phyloP scores from a whole-genome alignment of 371 early-diverging fungal species.

The Actinomortierella wolfii region DNA sequence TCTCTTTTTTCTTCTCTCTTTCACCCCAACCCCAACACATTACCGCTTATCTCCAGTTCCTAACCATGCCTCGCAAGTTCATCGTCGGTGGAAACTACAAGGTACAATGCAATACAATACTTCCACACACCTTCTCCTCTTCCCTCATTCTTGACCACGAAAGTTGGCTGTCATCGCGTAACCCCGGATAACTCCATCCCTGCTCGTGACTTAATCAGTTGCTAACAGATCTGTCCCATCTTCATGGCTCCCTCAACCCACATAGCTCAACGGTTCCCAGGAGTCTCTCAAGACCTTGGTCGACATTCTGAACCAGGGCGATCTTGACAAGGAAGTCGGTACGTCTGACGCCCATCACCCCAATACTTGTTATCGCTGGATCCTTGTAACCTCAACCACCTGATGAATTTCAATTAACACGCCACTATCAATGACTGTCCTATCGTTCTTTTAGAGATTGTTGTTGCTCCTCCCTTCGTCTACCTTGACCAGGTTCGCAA shows the following conservation, averaged over 20 bases:
- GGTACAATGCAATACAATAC: conserved; percentile 9
- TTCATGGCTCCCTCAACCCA: no score
- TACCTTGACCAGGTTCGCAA: conserved; percentile 87
- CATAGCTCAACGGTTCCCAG: conserved; percentile 76
- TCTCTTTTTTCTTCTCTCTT: not conserved
- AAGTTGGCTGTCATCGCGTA: not conserved
- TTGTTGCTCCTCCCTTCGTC: conserved; percentile 96
- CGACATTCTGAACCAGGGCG: conserved; percentile 73
- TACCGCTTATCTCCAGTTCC: conserved; percentile 7
- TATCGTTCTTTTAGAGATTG: conserved; percentile 78
- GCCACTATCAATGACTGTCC: not conserved
- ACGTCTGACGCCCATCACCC: conserved; percentile 1
- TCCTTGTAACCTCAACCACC: conserved; percentile 14
- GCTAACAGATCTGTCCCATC: not conserved
- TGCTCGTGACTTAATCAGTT: not conserved
- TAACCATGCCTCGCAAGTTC: conserved; percentile 65
- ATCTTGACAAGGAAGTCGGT: conserved; percentile 47
- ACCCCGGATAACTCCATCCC: not conserved
- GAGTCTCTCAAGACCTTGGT: conserved; percentile 75
- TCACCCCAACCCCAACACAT: not conserved
- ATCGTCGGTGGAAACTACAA: conserved; percentile 67
- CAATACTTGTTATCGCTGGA: conserved; percentile 43
- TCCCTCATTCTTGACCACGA: no score
- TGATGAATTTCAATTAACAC: not conserved
- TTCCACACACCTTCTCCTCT: not conserved